Conservation (phyloP, 441 rosid species). For the Sinapis alba region DNA sequence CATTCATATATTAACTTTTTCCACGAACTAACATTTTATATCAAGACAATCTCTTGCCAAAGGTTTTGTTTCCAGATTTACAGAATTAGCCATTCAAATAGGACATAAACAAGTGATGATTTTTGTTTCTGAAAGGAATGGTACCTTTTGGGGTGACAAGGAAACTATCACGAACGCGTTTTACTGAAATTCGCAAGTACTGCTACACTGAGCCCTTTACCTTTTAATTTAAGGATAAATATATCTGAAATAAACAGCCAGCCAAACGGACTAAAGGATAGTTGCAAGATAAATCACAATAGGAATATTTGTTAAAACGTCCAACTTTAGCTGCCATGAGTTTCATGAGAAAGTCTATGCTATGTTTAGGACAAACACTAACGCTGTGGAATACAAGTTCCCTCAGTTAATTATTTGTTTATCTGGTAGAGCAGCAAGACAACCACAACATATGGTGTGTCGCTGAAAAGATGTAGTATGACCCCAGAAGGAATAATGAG, state of each 20-base stretch:
- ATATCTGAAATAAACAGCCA: slow-evolving; percentile 97
- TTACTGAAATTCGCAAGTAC: slow-evolving; percentile 85
- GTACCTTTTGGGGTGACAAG: neutral
- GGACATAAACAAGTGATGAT: neutral
- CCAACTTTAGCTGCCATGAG: no score
- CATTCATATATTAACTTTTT: neutral
- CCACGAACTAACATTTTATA: neutral
- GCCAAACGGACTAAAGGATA: slow-evolving; percentile 93
- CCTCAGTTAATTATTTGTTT: slow-evolving; percentile 26
- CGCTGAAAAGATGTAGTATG: slow-evolving; percentile 23
- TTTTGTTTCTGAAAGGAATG: neutral
- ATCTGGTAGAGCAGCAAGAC: slow-evolving; percentile 76
- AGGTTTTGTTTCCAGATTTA: neutral
- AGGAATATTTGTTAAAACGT: no score
- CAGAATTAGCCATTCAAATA: neutral
- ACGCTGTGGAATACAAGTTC: neutral
- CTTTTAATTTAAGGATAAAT: slow-evolving; percentile 75
- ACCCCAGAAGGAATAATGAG: neutral
- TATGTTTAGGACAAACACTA: neutral
- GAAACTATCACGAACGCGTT: slow-evolving; percentile 86
- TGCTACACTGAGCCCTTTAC: slow-evolving; percentile 56
- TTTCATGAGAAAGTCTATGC: neutral
- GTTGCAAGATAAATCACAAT: slow-evolving; percentile 54
- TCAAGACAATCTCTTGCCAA: neutral
- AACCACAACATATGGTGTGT: slow-evolving; percentile 53